Evolutionary conservation across 345 rosid genomes (phyloP).

Genomic region (Populus pruinosa): DNA sequence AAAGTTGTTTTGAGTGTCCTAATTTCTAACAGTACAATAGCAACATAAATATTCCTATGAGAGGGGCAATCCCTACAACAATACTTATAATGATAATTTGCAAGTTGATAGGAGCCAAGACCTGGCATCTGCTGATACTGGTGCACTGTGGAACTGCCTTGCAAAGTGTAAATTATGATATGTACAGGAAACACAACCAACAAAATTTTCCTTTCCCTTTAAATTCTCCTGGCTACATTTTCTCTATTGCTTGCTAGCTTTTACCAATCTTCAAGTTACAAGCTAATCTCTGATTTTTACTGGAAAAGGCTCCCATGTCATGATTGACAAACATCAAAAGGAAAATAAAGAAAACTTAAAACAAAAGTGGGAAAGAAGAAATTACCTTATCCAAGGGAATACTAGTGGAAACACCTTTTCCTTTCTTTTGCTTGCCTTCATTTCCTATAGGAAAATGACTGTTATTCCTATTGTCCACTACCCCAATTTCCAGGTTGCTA

Average conservation of each 20-base stretch:
- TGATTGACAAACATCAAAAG: not conserved
- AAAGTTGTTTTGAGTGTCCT: not conserved
- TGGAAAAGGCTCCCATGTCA: not conserved
- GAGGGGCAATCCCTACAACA: not conserved
- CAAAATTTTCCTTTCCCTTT: not conserved
- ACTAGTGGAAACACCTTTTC: conserved; percentile 37
- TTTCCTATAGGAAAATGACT: conserved; percentile 30
- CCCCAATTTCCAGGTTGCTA: conserved; percentile 43
- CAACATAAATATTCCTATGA: not conserved
- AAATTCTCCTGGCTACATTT: not conserved
- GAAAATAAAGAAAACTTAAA: not conserved
- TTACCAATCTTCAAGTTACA: not conserved
- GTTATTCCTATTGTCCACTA: conserved; percentile 26
- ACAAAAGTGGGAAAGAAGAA: not conserved
- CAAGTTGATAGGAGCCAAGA: not conserved
- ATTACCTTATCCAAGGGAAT: conserved; percentile 52
- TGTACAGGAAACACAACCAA: too few relatives aligned
- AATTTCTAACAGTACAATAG: not conserved
- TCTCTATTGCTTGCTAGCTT: not conserved
- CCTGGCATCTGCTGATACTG: not conserved
- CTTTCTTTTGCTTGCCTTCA: conserved; percentile 50
- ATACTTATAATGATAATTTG: not conserved
- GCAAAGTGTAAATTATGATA: not conserved
- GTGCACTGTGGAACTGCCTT: not conserved
- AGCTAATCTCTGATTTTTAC: not conserved